phyloP scores from a whole-genome alignment of 768 basidiomycete genomes.

The Leucocoprinus sp. region DNA sequence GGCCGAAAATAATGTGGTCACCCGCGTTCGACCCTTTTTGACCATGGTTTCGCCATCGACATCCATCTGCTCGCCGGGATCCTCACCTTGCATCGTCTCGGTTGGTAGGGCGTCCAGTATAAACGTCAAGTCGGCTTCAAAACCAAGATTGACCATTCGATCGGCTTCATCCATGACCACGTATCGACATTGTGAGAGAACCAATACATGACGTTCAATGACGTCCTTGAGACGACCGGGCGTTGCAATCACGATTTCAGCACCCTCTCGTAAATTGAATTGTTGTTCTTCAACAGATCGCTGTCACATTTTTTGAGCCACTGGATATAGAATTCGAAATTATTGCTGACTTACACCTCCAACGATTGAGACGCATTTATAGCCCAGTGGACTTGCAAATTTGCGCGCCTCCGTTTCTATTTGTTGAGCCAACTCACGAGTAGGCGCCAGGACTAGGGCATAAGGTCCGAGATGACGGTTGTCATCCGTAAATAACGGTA shows the following conservation, averaged over 20 bases:
- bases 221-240: conserved; percentile 98
- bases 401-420: conserved; percentile 90
- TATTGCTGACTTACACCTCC: conserved; percentile 63
- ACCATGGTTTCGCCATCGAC: conserved; percentile 61
- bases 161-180: conserved; percentile 99
- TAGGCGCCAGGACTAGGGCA: conserved; percentile 88
- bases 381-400: conserved; percentile 86
- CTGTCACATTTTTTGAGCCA: conserved; percentile 26
- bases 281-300: conserved; percentile 96
- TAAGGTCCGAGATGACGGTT: conserved; percentile 92
- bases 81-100: conserved; percentile 84
- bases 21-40: conserved; percentile 73
- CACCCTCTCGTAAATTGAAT: conserved; percentile 95
- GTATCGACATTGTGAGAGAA: conserved; percentile 94
- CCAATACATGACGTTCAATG: conserved; percentile 90
- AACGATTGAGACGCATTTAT: conserved; percentile 94
- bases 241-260: conserved; percentile 97
- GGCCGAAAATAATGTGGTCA: conserved; percentile 96
- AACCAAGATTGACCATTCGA: conserved; percentile 97
- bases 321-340: background rate
- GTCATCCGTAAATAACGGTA: conserved; percentile 85
- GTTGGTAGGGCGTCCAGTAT: conserved; percentile 89
- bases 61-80: conserved; percentile 67
- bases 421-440: conserved; percentile 97
- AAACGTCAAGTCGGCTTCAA: conserved; percentile 89